Percentiles rank a stretch among this genome's conserved stretches.
Conservation (phyloP, 2,329 filamentous ascomycete species). For the Phialophora chinensis region DNA sequence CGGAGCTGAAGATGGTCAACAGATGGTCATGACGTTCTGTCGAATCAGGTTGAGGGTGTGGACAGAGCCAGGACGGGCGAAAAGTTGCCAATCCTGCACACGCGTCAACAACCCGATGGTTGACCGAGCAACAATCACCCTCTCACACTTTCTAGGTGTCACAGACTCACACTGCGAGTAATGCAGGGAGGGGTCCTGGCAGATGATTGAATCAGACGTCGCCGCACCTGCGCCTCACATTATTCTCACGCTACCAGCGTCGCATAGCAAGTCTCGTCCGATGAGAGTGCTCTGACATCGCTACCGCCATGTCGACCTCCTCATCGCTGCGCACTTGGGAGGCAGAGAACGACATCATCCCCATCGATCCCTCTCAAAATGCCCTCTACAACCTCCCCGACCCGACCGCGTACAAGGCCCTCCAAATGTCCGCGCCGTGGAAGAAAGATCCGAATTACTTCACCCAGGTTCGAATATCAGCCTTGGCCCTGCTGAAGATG, state of each 20-base stretch:
- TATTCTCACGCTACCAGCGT: neutral
- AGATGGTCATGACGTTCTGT: slow-evolving; percentile 32
- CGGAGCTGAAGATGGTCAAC: slow-evolving; percentile 30
- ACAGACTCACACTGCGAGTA: neutral
- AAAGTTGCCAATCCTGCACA: neutral
- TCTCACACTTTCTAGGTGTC: neutral
- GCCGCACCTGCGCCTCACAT: neutral
- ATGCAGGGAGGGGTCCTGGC: neutral
- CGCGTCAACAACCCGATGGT: slow-evolving; percentile 14
- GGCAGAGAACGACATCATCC: slow-evolving; percentile 81
- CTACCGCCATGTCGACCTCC: slow-evolving; percentile 44
- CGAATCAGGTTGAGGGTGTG: slow-evolving; percentile 31
- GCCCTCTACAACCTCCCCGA: slow-evolving; percentile 84
- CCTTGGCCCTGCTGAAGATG: slow-evolving; percentile 96
- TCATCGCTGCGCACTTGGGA: slow-evolving; percentile 55
- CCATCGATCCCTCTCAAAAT: slow-evolving; percentile 86
- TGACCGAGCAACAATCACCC: slow-evolving; percentile 23
- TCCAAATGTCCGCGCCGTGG: slow-evolving; percentile 73
- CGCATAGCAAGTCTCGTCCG: neutral
- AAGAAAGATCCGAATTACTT: slow-evolving; percentile 80
- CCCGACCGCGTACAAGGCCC: slow-evolving; percentile 68
- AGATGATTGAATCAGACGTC: neutral
- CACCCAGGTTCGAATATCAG: slow-evolving; percentile 90
- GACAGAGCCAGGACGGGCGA: slow-evolving; percentile 9
- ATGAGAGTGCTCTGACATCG: neutral